Percentiles rank a stretch among this genome's conserved stretches.
Evolutionary conservation across 306 rosid genomes (phyloP).

Genomic region (Sphenostylis stenocarpa): DNA sequence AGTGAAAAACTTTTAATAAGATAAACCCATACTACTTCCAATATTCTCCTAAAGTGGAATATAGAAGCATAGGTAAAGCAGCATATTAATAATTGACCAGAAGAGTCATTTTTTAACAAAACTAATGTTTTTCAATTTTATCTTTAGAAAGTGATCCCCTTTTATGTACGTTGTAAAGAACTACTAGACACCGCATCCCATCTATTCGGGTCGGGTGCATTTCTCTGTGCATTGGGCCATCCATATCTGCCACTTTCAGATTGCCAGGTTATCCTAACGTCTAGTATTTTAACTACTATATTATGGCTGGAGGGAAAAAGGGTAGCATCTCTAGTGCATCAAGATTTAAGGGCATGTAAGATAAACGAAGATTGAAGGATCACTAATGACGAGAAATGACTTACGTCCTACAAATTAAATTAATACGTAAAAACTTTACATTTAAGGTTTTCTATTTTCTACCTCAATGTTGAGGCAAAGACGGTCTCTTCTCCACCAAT

Average conservation of each 20-base stretch:
- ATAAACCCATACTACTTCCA: too few species aligned
- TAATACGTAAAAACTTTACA: slow-evolving; percentile 50
- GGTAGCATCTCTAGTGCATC: slow-evolving; percentile 23
- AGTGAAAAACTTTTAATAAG: too few species aligned
- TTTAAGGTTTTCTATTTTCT: neutral
- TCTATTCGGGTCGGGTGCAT: neutral
- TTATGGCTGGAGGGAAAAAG: neutral
- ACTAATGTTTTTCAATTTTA: neutral
- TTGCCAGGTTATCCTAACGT: slow-evolving; percentile 18
- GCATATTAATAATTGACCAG: neutral
- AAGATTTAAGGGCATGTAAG: slow-evolving; percentile 22
- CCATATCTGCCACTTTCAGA: slow-evolving; percentile 1
- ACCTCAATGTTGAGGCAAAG: slow-evolving; percentile 61
- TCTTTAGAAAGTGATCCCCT: neutral
- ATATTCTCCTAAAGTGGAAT: neutral
- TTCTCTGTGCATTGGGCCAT: neutral
- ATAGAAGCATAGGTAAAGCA: neutral
- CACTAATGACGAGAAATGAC: slow-evolving; percentile 35
- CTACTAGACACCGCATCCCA: neutral
- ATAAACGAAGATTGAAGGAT: slow-evolving; percentile 30
- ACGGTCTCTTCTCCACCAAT: slow-evolving; percentile 79
- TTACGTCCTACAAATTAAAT: slow-evolving; percentile 40
- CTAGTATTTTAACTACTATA: neutral
- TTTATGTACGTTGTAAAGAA: neutral
- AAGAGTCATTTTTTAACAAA: neutral